phyloP scores from a whole-genome alignment of 495 filamentous ascomycete species.

The Physcia stellaris region DNA sequence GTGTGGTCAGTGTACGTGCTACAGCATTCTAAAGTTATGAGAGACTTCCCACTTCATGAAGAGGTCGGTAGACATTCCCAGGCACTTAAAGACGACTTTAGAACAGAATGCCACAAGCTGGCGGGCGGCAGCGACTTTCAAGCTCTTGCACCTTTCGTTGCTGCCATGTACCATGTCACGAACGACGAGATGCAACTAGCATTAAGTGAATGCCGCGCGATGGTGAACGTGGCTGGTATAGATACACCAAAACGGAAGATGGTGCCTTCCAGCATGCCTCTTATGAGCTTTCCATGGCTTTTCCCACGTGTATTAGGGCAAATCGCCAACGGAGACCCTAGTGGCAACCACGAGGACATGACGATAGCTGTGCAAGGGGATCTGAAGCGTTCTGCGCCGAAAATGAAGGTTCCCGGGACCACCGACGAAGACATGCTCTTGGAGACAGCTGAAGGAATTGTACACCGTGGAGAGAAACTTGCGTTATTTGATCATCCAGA shows the following conservation, averaged over 20 bases:
- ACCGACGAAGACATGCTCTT: constrained; percentile 14
- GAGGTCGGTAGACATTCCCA: constrained; percentile 53
- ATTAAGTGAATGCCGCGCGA: constrained; percentile 28
- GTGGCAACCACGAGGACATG: not conserved
- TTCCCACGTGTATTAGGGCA: constrained; percentile 60
- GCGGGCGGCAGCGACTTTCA: constrained; percentile 47
- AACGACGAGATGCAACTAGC: constrained; percentile 50
- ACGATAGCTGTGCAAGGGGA: not conserved
- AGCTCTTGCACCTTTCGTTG: constrained; percentile 53
- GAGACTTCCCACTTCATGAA: constrained; percentile 79
- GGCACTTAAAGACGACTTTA: constrained; percentile 52
- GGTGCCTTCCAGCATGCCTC: constrained; percentile 42
- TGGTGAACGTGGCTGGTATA: constrained; percentile 22
- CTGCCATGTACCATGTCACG: constrained; percentile 80
- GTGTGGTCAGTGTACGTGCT: constrained; percentile 77
- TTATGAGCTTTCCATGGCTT: constrained; percentile 93
- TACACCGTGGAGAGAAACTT: constrained; percentile 25
- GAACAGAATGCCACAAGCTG: constrained; percentile 44
- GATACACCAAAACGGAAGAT: constrained; percentile 22
- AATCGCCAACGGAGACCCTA: constrained; percentile 38
- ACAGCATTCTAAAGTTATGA: constrained; percentile 45
- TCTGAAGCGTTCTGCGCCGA: constrained; percentile 1
- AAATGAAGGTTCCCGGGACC: constrained; percentile 1
- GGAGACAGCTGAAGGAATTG: constrained; percentile 20
- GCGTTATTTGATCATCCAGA: constrained; percentile 15